Evolutionary conservation across 306 rosid species (phyloP).

Genomic region (Luffa acutangula): DNA sequence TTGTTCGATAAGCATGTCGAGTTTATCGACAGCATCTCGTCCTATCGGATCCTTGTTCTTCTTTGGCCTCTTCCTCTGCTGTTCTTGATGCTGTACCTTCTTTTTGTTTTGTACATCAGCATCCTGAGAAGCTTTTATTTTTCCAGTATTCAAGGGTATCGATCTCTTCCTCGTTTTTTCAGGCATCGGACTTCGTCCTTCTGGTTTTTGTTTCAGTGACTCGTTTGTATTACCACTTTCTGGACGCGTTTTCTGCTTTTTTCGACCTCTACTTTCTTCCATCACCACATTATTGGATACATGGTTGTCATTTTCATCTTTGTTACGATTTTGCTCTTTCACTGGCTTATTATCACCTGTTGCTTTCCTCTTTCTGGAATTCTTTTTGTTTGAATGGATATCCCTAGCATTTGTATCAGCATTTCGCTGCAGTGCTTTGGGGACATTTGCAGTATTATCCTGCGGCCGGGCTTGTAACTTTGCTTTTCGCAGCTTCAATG

Average conservation of each 20-base stretch:
- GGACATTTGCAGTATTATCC: slow-evolving; percentile 12
- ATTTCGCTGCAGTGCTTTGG: slow-evolving; percentile 5
- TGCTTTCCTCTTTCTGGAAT: slow-evolving; percentile 38
- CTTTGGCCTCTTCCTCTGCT: slow-evolving; percentile 30
- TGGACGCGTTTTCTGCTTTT: slow-evolving; percentile 38
- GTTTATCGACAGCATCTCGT: slow-evolving; percentile 58
- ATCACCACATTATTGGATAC: slow-evolving; percentile 21
- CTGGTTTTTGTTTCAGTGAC: slow-evolving; percentile 12
- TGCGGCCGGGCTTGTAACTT: slow-evolving; percentile 45
- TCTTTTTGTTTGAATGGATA: slow-evolving; percentile 15
- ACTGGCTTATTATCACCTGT: slow-evolving; percentile 20
- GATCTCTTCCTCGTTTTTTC: slow-evolving; percentile 19
- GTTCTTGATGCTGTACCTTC: slow-evolving; percentile 28
- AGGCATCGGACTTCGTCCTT: slow-evolving; percentile 17
- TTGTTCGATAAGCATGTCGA: slow-evolving; percentile 82
- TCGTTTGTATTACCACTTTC: slow-evolving; percentile 11
- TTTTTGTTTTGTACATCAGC: slow-evolving; percentile 22
- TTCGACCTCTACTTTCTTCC: slow-evolving; percentile 22
- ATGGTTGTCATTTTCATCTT: slow-evolving; percentile 17
- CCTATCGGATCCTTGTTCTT: slow-evolving; percentile 62
- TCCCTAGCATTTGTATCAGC: slow-evolving; percentile 12
- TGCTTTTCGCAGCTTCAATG: slow-evolving; percentile 46
- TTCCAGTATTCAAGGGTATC: slow-evolving; percentile 1
- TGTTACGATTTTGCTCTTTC: slow-evolving; percentile 19
- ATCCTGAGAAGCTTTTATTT: slow-evolving; percentile 17